Conservation (phyloP, 352 stramenopile species). For the Globisporangium ultimum region DNA sequence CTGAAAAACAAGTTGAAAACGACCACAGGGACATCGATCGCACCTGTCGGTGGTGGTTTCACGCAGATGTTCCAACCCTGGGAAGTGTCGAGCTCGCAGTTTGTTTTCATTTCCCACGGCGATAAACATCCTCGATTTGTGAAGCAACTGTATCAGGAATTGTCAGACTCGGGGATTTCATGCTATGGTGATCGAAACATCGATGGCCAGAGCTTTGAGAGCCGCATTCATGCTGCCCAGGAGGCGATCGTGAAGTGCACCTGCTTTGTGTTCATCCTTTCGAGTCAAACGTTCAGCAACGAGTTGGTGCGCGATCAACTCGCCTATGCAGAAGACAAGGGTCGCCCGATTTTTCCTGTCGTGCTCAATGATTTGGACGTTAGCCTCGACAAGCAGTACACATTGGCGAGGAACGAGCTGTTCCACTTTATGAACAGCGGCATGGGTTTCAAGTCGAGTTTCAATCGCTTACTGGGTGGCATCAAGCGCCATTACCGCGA, state of each 20-base stretch:
- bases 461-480: constrained; percentile 41
- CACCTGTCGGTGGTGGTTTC: constrained; percentile 28
- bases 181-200: constrained; percentile 71
- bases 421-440: constrained; percentile 78
- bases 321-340: constrained; percentile 82
- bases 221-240: constrained; percentile 72
- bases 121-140: constrained; percentile 75
- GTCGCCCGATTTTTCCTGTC: constrained; percentile 74
- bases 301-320: constrained; percentile 81
- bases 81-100: constrained; percentile 46
- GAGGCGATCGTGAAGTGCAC: constrained; percentile 79
- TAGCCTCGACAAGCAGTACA: constrained; percentile 78
- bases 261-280: constrained; percentile 77
- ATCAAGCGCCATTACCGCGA: constrained; percentile 33
- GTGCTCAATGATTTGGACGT: constrained; percentile 74
- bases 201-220: constrained; percentile 58
- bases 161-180: constrained; percentile 43
- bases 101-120: constrained; percentile 78
- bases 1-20: constrained; percentile 33
- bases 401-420: constrained; percentile 70
- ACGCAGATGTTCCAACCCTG: constrained; percentile 61
- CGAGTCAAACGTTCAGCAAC: constrained; percentile 59
- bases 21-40: constrained; percentile 29
- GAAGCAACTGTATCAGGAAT: constrained; percentile 54
- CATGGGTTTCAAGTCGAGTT: constrained; percentile 67